A percentile compares a stretch with the other conserved stretches of the same genome.
phyloP scores from a whole-genome alignment of 2,329 filamentous ascomycete genomes.

The Fusarium albidum region DNA sequence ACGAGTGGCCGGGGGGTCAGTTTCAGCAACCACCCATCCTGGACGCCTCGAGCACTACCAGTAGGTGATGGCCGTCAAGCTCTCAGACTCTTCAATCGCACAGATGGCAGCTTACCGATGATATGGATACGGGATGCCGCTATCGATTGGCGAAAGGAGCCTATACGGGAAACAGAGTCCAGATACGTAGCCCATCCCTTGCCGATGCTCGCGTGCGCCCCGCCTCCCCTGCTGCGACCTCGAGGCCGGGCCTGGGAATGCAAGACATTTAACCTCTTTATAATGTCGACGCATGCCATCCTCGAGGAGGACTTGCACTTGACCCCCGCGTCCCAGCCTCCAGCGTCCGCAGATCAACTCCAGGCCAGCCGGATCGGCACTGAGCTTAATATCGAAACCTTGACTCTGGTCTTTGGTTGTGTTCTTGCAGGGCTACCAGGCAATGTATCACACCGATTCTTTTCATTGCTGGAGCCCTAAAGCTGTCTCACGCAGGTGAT shows the following conservation, averaged over 20 bases:
- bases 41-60: conserved; percentile 29
- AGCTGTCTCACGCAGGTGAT: not conserved
- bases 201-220: conserved; percentile 17
- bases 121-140: too few relatives aligned
- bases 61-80: conserved; percentile 10
- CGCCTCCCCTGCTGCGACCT: not conserved
- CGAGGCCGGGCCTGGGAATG: conserved; percentile 8
- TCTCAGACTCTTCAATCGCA: conserved; percentile 1
- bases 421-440: conserved; percentile 2
- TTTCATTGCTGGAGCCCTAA: not conserved
- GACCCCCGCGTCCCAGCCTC: conserved; percentile 18
- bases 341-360: conserved; percentile 22
- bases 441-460: conserved; percentile 1
- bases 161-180: not conserved
- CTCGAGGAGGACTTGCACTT: too few relatives aligned
- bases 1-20: conserved; percentile 15
- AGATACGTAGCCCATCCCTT: not conserved
- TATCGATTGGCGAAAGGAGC: too few relatives aligned
- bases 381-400: conserved; percentile 25
- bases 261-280: conserved; percentile 4
- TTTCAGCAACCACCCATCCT: conserved; percentile 32
- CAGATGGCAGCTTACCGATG: not conserved
- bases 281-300: too few relatives aligned
- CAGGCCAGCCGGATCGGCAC: conserved; percentile 23
- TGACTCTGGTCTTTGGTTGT: too few relatives aligned